Conservation (phyloP, 768 basidiomycete species). For the Hygrocybe punicea region DNA sequence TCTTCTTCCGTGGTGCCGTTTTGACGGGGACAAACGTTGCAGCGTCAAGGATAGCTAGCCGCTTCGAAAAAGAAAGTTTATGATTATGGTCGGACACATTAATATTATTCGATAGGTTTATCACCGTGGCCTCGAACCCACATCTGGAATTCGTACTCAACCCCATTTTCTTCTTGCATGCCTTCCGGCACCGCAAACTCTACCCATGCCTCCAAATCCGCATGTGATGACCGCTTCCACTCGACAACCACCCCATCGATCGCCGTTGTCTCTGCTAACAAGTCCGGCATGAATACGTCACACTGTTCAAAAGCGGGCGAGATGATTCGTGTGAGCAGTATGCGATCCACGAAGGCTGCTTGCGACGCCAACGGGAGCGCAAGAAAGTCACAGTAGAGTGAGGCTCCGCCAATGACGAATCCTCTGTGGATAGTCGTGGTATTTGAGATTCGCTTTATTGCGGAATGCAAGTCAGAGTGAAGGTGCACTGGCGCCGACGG, state of each 20-base stretch:
- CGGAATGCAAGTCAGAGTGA: slow-evolving; percentile 42
- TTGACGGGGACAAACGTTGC: slow-evolving; percentile 7
- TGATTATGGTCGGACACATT: neutral
- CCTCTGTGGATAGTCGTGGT: slow-evolving; percentile 44
- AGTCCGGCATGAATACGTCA: slow-evolving; percentile 83
- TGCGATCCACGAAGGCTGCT: slow-evolving; percentile 60
- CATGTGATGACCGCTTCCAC: slow-evolving; percentile 62
- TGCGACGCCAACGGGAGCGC: slow-evolving; percentile 29
- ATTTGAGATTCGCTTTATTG: slow-evolving; percentile 32
- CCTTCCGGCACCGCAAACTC: slow-evolving; percentile 77
- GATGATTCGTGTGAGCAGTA: slow-evolving; percentile 83
- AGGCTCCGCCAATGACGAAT: slow-evolving; percentile 93
- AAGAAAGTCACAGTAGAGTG: slow-evolving; percentile 72
- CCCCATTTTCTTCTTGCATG: slow-evolving; percentile 74
- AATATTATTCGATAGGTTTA: neutral
- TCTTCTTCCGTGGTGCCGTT: neutral
- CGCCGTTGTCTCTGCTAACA: slow-evolving; percentile 37
- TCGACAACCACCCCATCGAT: slow-evolving; percentile 33
- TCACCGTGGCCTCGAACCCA: slow-evolving; percentile 55
- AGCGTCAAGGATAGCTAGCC: slow-evolving; percentile 69
- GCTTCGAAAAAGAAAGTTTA: neutral
- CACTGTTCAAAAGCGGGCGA: slow-evolving; percentile 75
- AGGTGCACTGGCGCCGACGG: slow-evolving; percentile 28
- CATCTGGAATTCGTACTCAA: slow-evolving; percentile 93
- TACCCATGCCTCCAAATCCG: slow-evolving; percentile 69